Conservation (phyloP, 306 rosid genomes). For the Rosa rugosa region DNA sequence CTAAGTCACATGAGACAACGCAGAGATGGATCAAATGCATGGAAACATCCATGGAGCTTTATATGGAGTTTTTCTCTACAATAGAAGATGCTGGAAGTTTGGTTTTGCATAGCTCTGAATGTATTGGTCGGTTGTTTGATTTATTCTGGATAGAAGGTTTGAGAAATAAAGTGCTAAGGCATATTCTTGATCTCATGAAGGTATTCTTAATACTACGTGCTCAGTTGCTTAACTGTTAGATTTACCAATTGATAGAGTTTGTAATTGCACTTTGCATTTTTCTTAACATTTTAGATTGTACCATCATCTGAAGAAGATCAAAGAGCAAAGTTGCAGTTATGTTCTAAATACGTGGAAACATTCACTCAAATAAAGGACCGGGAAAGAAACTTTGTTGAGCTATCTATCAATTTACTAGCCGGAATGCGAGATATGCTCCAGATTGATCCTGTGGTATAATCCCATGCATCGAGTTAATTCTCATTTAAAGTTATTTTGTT, state of each 20-base stretch:
- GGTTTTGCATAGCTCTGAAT: conserved; percentile 58
- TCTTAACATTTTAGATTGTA: conserved; percentile 46
- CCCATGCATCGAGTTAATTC: conserved; percentile 24
- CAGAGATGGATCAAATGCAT: conserved; percentile 59
- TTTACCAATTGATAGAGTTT: conserved; percentile 19
- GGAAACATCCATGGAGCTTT: conserved; percentile 69
- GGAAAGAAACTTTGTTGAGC: conserved; percentile 61
- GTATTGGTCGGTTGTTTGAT: conserved; percentile 81
- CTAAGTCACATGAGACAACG: conserved; percentile 35
- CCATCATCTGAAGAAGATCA: conserved; percentile 73
- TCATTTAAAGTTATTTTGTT: conserved; percentile 11
- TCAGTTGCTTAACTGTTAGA: conserved; percentile 18
- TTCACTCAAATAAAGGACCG: conserved; percentile 86
- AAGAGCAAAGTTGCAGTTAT: conserved; percentile 70
- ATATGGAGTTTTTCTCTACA: conserved; percentile 51
- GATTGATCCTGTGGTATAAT: conserved; percentile 65
- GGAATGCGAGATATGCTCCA: conserved; percentile 79
- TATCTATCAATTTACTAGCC: conserved; percentile 74
- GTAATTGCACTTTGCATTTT: conserved; percentile 20
- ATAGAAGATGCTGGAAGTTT: conserved; percentile 68
- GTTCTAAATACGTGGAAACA: conserved; percentile 85
- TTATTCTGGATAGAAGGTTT: conserved; percentile 90
- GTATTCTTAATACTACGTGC: conserved; percentile 33
- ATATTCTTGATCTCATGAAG: conserved; percentile 89
- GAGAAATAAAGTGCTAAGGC: conserved; percentile 66